Percentiles rank a stretch among this genome's conserved stretches.
phyloP scores from a whole-genome alignment of 192 early-diverging fungal genomes.

The Chytriomyces confervae region DNA sequence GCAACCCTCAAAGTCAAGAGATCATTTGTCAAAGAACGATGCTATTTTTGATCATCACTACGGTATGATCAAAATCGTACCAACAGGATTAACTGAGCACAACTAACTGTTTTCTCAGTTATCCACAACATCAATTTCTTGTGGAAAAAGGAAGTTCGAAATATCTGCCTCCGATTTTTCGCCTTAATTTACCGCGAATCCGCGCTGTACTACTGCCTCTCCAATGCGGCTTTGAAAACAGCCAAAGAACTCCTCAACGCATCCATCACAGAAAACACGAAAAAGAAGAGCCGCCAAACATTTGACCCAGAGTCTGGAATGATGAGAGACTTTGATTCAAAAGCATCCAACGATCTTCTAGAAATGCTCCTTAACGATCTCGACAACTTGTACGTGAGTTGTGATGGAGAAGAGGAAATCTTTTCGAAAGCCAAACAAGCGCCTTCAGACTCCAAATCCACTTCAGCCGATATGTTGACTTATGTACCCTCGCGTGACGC shows the following conservation, averaged over 20 bases:
- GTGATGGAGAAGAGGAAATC: constrained; percentile 12
- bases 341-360: constrained; percentile 7
- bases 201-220: constrained; percentile 81
- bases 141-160: constrained; percentile 86
- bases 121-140: constrained; percentile 80
- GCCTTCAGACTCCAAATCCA: constrained; percentile 11
- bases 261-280: constrained; percentile 6
- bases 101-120: constrained; percentile 13
- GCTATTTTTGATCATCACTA: constrained; percentile 34
- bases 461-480: constrained; percentile 27
- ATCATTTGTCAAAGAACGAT: constrained; percentile 16
- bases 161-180: constrained; percentile 77
- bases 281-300: neutral
- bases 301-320: constrained; percentile 13
- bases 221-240: constrained; percentile 79
- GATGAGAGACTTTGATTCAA: constrained; percentile 20
- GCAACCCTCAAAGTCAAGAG: constrained; percentile 7
- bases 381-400: constrained; percentile 15
- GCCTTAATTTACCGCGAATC: constrained; percentile 72
- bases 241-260: constrained; percentile 65
- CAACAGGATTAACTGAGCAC: too few species aligned
- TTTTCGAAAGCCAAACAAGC: neutral
- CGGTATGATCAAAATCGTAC: too few species aligned
- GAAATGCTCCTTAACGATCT: constrained; percentile 14
- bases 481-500: constrained; percentile 55